Conservation (phyloP, 495 filamentous ascomycete genomes). For the Lichina pygmaea region DNA sequence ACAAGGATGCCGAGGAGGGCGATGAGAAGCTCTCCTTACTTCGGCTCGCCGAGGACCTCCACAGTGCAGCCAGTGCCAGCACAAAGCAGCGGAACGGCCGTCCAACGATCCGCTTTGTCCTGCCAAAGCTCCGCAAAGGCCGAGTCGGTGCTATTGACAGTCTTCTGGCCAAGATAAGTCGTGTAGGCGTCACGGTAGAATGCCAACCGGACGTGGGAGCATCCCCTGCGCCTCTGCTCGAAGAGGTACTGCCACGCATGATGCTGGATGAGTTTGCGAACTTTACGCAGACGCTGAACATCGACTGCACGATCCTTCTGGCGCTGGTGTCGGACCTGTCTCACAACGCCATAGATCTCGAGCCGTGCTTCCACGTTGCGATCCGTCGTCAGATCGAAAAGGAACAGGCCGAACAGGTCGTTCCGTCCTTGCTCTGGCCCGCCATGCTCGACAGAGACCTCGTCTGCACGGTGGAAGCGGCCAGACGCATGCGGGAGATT, state of each 20-base stretch:
- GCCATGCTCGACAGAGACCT: conserved; percentile 24
- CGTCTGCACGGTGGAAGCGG: conserved; percentile 35
- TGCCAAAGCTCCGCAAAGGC: conserved; percentile 27
- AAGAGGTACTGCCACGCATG: conserved; percentile 15
- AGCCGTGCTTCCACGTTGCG: conserved; percentile 22
- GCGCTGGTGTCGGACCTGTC: conserved; percentile 48
- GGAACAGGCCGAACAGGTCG: conserved; percentile 29
- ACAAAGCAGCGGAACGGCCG: conserved; percentile 27
- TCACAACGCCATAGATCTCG: conserved; percentile 20
- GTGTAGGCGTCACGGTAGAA: conserved; percentile 26
- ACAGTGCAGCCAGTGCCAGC: conserved; percentile 20
- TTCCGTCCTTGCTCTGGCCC: conserved; percentile 35
- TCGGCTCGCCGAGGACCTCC: conserved; percentile 25
- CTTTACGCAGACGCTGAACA: conserved; percentile 33
- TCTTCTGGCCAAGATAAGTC: conserved; percentile 27
- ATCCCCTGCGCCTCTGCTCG: conserved; percentile 6
- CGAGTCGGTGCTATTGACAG: conserved; percentile 24
- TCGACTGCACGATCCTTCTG: conserved; percentile 50
- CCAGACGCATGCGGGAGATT: conserved; percentile 35
- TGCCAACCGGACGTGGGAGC: conserved; percentile 3
- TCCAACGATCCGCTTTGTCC: conserved; percentile 30
- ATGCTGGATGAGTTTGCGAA: conserved; percentile 23
- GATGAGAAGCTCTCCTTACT: conserved; percentile 16
- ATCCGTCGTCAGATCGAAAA: conserved; percentile 37
- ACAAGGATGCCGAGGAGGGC: conserved; percentile 5